These are phyloP conservation scores for Globisporangium yorkense DNA, from an alignment of 352 stramenopile species.

Conservation along the genomic window DNA sequence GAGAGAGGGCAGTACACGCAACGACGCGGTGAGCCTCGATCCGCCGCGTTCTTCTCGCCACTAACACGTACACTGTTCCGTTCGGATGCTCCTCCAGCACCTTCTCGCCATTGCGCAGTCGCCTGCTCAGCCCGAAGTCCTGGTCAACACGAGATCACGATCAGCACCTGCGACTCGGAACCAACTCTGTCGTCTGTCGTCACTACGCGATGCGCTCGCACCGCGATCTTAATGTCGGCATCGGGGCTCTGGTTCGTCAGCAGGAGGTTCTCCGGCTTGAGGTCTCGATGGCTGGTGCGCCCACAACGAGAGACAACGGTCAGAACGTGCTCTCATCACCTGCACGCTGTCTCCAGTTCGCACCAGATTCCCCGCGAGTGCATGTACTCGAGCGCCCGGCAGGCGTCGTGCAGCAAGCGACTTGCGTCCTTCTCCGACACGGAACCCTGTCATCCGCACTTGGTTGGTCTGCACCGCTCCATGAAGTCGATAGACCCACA, in stretches of 20 bases:
- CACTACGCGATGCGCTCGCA: slow-evolving; percentile 11
- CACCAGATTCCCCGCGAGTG: slow-evolving; percentile 64
- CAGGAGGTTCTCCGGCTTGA: slow-evolving; percentile 77
- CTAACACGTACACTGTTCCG: slow-evolving; percentile 51
- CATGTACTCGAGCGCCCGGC: slow-evolving; percentile 55
- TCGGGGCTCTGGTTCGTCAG: slow-evolving; percentile 44
- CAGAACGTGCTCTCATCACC: too few relatives aligned
- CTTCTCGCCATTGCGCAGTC: slow-evolving; percentile 31
- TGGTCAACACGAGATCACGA: slow-evolving; percentile 9
- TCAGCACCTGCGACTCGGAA: neutral
- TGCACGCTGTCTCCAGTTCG: neutral
- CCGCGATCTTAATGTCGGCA: slow-evolving; percentile 68
- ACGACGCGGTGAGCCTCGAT: too few relatives aligned
- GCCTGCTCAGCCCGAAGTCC: slow-evolving; percentile 69
- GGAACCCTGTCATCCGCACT: slow-evolving; percentile 32
- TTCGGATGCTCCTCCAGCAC: slow-evolving; percentile 47
- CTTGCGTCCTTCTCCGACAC: slow-evolving; percentile 71
- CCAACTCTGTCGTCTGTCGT: too few relatives aligned
- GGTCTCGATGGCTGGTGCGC: slow-evolving; percentile 46
- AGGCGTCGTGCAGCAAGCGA: slow-evolving; percentile 57
- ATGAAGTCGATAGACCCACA: neutral
- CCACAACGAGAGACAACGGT: neutral
- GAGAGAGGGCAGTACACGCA: too few relatives aligned
- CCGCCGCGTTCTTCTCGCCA: neutral
- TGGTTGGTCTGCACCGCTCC: neutral